phyloP scores from a whole-genome alignment of 257 asterid genomes.

The Solanum paucissectum region DNA sequence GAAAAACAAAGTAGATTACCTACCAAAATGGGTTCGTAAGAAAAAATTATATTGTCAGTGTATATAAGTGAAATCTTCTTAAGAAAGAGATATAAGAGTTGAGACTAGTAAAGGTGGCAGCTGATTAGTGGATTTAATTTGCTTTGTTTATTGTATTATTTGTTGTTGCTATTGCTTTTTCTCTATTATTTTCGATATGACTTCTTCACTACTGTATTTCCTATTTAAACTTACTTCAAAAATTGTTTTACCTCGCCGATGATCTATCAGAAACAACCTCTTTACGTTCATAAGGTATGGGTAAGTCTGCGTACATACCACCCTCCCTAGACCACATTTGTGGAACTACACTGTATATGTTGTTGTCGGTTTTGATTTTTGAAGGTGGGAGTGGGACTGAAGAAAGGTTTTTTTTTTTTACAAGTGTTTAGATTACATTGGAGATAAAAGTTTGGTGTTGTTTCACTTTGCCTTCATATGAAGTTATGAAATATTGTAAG shows the following conservation, averaged over 20 bases:
- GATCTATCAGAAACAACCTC: background rate
- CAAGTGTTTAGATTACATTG: background rate
- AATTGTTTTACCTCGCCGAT: background rate
- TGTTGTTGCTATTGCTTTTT: background rate
- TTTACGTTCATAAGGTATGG: background rate
- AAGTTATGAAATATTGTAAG: conserved; percentile 18
- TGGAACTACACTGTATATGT: background rate
- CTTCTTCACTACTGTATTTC: background rate
- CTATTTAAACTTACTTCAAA: background rate
- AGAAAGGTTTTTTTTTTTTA: background rate
- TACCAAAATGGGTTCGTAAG: no score
- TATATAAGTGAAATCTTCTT: background rate
- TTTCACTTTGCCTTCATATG: conserved; percentile 64
- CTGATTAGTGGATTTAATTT: background rate
- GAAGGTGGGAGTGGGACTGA: background rate
- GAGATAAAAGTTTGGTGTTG: conserved; percentile 33
- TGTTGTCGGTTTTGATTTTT: background rate
- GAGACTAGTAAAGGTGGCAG: background rate
- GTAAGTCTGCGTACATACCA: background rate
- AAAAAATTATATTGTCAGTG: background rate
- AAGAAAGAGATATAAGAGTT: background rate
- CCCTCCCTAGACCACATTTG: background rate
- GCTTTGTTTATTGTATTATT: background rate
- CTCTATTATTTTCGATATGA: background rate
- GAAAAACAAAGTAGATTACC: background rate